phyloP scores from a whole-genome alignment of 2,329 filamentous ascomycete species.

The Cryphonectria nitschkei region DNA sequence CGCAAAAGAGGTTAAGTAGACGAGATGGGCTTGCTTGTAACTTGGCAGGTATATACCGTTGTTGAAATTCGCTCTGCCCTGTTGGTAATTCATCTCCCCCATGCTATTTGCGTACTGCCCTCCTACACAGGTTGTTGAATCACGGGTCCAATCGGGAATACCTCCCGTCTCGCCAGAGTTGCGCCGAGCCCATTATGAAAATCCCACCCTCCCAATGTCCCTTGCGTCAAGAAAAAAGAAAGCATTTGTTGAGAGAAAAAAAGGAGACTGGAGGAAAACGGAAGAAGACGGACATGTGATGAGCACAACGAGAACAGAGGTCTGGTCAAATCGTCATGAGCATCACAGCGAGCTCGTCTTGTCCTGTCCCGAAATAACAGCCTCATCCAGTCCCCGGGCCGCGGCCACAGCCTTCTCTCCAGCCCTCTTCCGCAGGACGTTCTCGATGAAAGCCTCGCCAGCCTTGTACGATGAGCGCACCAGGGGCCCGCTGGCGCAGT shows the following conservation, averaged over 20 bases:
- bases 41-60: background rate
- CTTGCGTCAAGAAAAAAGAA: background rate
- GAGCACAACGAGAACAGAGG: background rate
- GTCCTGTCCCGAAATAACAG: constrained; percentile 42
- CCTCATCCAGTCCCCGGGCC: constrained; percentile 41
- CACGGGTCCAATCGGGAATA: background rate
- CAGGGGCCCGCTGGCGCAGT: constrained; percentile 90
- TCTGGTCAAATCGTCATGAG: background rate
- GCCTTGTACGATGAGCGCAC: constrained; percentile 97
- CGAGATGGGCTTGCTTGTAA: background rate
- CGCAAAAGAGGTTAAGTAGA: background rate
- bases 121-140: constrained; percentile 8
- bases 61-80: constrained; percentile 5
- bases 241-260: background rate
- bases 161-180: constrained; percentile 9
- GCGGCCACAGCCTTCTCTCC: constrained; percentile 45
- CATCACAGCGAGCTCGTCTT: constrained; percentile 22
- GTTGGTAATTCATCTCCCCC: background rate
- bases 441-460: constrained; percentile 98
- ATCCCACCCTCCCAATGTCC: background rate
- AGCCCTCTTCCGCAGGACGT: constrained; percentile 84
- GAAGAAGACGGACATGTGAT: background rate
- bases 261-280: too few relatives aligned
- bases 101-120: background rate
- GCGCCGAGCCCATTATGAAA: constrained; percentile 22